Evolutionary conservation across 2,329 filamentous ascomycete genomes (phyloP).

Genomic region (Epichloe hybrida): DNA sequence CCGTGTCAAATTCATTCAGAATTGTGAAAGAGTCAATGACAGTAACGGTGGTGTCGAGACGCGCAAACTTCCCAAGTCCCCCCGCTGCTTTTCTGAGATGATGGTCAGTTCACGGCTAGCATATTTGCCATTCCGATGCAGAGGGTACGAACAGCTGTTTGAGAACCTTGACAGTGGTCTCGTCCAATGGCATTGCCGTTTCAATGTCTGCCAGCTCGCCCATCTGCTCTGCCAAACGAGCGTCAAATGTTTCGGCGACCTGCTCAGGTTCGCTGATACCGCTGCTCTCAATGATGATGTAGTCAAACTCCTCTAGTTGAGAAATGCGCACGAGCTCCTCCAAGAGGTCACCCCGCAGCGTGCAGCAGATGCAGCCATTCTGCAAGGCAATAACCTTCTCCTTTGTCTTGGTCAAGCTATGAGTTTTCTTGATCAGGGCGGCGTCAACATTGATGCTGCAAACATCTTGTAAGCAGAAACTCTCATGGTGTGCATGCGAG

Average conservation of each 20-base stretch:
- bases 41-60: conserved; percentile 57
- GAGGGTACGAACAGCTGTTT: conserved; percentile 19
- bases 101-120: not conserved
- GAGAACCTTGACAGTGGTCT: conserved; percentile 21
- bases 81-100: conserved; percentile 38
- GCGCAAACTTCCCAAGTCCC: conserved; percentile 53
- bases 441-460: conserved; percentile 51
- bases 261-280: conserved; percentile 63
- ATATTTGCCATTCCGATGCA: not conserved
- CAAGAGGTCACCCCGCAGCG: conserved; percentile 55
- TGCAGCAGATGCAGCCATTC: conserved; percentile 68
- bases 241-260: conserved; percentile 59
- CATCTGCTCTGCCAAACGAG: conserved; percentile 37
- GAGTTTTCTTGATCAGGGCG: conserved; percentile 40
- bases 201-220: conserved; percentile 19
- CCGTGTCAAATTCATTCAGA: conserved; percentile 57
- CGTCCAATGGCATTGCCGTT: conserved; percentile 19
- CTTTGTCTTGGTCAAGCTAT: conserved; percentile 42
- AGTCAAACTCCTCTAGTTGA: conserved; percentile 51
- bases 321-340: conserved; percentile 53
- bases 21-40: conserved; percentile 63
- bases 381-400: conserved; percentile 56
- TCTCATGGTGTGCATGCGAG: fast-evolving
- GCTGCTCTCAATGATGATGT: conserved; percentile 58
- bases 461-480: not conserved